These are phyloP conservation scores for Suhomyces terraborum DNA, from an alignment of 1,139 yeast species.

Conservation along the genomic window DNA sequence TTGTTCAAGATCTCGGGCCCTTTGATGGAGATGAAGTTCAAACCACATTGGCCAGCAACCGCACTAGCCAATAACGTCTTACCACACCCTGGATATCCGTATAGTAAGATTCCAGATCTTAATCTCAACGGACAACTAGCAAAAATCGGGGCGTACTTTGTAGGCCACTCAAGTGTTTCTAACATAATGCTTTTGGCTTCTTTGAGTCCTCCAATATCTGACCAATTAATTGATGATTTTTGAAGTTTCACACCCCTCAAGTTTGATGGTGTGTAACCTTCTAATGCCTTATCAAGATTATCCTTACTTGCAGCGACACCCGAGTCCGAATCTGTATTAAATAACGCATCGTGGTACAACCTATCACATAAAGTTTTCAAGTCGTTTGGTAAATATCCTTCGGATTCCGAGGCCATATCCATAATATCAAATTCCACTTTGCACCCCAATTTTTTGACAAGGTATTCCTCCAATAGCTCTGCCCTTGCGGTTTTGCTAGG, in stretches of 20 bases:
- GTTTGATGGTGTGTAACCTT: conserved; percentile 76
- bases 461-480: conserved; percentile 50
- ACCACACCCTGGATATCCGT: conserved; percentile 98
- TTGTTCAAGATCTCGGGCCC: conserved; percentile 97
- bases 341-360: conserved; percentile 66
- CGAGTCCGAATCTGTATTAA: conserved; percentile 26
- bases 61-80: conserved; percentile 93
- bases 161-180: conserved; percentile 97
- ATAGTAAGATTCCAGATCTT: conserved; percentile 84
- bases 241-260: conserved; percentile 85
- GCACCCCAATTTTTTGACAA: conserved; percentile 35
- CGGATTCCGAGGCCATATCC: conserved; percentile 79
- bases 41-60: conserved; percentile 90
- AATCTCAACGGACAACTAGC: conserved; percentile 82
- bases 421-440: conserved; percentile 53
- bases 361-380: conserved; percentile 72
- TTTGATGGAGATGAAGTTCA: conserved; percentile 89
- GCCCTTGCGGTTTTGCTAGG: conserved; percentile 70
- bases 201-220: conserved; percentile 83
- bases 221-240: conserved; percentile 76
- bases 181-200: conserved; percentile 75
- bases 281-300: conserved; percentile 59
- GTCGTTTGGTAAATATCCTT: conserved; percentile 88
- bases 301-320: conserved; percentile 23
- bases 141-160: conserved; percentile 91